phyloP scores from a whole-genome alignment of 2,329 filamentous ascomycete genomes.

The Colletotrichum euphorbiae region DNA sequence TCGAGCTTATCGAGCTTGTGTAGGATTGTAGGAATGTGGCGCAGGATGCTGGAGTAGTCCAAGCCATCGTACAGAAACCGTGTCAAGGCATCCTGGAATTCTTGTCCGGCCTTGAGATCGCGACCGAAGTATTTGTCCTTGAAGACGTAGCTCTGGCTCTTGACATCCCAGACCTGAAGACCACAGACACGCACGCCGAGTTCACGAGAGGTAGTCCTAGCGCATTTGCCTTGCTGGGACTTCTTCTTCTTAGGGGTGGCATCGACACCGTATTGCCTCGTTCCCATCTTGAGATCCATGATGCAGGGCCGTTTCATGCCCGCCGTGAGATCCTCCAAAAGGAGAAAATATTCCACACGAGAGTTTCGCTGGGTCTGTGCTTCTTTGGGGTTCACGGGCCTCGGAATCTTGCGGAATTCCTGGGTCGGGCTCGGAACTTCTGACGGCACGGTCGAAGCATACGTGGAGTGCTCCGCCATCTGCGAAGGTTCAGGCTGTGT shows the following conservation, averaged over 20 bases:
- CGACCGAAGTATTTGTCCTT: slow-evolving; percentile 98
- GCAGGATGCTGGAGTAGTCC: slow-evolving; percentile 80
- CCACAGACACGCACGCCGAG: slow-evolving; percentile 95
- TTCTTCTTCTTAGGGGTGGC: slow-evolving; percentile 91
- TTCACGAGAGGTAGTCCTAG: slow-evolving; percentile 88
- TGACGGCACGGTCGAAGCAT: slow-evolving; percentile 44
- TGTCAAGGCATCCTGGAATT: slow-evolving; percentile 90
- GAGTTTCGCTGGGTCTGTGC: slow-evolving; percentile 71
- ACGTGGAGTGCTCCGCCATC: slow-evolving; percentile 23
- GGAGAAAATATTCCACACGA: slow-evolving; percentile 90
- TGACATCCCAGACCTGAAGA: slow-evolving; percentile 94
- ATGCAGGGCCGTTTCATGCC: slow-evolving; percentile 98
- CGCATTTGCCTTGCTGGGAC: slow-evolving; percentile 93
- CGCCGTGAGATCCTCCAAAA: slow-evolving; percentile 93
- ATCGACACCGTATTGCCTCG: slow-evolving; percentile 94
- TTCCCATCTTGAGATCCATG: slow-evolving; percentile 98
- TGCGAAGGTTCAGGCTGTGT: slow-evolving; percentile 15
- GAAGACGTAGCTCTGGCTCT: slow-evolving; percentile 87
- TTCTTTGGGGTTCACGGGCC: slow-evolving; percentile 81
- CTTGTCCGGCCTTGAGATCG: slow-evolving; percentile 83
- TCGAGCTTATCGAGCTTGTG: slow-evolving; percentile 87
- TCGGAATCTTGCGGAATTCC: slow-evolving; percentile 59
- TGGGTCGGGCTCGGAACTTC: slow-evolving; percentile 52
- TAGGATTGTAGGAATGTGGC: slow-evolving; percentile 89
- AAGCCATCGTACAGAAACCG: slow-evolving; percentile 92